Conservation (phyloP, 2,329 filamentous ascomycete species). For the Claviceps sp. region DNA sequence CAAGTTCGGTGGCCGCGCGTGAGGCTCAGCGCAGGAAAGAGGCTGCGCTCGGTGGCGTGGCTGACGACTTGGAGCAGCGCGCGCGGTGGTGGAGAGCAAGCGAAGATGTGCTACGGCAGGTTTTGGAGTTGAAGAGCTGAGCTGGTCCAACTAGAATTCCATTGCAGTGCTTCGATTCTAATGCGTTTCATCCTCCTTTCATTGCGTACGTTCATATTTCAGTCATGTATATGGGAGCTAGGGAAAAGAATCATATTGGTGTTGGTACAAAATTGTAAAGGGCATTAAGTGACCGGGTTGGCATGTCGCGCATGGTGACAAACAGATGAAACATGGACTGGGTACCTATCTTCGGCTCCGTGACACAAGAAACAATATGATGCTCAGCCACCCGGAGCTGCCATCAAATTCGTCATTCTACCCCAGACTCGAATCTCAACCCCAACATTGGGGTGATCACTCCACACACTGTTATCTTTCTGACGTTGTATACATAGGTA, state of each 20-base stretch:
- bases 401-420: too few species aligned
- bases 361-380: too few species aligned
- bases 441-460: too few species aligned
- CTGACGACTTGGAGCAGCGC: slow-evolving; percentile 62
- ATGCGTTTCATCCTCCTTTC: neutral
- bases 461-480: too few species aligned
- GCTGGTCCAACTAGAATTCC: neutral
- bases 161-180: neutral
- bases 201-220: neutral
- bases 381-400: too few species aligned
- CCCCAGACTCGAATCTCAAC: too few species aligned
- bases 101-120: slow-evolving; percentile 48
- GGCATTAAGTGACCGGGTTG: too few species aligned
- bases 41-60: slow-evolving; percentile 48
- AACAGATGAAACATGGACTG: too few species aligned
- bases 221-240: neutral
- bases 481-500: too few species aligned
- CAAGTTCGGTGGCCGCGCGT: slow-evolving; percentile 51
- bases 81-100: slow-evolving; percentile 62
- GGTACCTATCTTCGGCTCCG: too few species aligned
- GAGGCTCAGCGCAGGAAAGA: slow-evolving; percentile 61
- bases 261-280: neutral
- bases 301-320: too few species aligned
- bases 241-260: neutral
- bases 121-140: slow-evolving; percentile 41